Evolutionary conservation across 345 rosid species (phyloP).

Genomic region (Eucalyptus caleyi): DNA sequence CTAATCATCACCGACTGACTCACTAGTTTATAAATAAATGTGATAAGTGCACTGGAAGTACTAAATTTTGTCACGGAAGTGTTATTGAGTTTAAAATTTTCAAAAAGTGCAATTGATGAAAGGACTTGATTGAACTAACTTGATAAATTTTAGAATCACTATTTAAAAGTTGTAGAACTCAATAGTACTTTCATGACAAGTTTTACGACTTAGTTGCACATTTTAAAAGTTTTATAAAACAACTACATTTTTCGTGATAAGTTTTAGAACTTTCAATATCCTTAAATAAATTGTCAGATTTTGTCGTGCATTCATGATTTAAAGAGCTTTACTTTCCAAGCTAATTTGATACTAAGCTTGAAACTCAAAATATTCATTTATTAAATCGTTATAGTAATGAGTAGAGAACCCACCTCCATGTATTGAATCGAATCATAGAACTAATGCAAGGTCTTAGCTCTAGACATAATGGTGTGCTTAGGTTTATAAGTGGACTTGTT

Average conservation of each 20-base stretch:
- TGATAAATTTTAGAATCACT: too few species aligned
- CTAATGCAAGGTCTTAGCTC: neutral
- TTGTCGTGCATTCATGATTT: neutral
- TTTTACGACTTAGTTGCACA: too few species aligned
- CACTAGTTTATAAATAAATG: neutral
- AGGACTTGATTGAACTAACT: neutral
- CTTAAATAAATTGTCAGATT: neutral
- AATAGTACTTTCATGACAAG: neutral
- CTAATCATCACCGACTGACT: neutral
- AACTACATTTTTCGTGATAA: neutral
- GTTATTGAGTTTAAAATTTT: neutral
- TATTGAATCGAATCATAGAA: neutral
- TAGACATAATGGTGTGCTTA: neutral
- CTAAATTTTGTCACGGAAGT: too few species aligned
- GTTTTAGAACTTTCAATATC: neutral
- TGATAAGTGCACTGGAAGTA: neutral
- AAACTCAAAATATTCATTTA: neutral
- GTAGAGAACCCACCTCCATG: neutral
- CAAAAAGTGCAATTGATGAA: neutral
- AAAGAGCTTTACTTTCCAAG: neutral
- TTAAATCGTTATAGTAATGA: neutral
- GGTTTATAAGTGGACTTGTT: neutral
- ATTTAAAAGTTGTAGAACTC: neutral
- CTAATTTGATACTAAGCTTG: neutral
- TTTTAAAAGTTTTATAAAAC: too few species aligned